Conservation (phyloP, 768 basidiomycete species). For the Suillus weaverae region DNA sequence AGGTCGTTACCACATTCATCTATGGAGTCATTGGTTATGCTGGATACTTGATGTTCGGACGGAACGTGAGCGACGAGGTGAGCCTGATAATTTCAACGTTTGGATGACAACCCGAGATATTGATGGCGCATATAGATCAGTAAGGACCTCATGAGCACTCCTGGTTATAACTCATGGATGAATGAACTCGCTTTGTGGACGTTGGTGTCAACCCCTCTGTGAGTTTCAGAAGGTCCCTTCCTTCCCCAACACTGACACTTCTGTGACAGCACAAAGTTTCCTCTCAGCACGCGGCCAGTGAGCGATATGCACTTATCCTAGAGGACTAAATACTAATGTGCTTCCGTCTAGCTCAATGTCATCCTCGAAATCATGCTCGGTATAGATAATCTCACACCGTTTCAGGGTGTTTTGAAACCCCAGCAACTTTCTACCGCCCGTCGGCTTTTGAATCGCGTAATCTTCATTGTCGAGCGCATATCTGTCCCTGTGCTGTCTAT, state of each 20-base stretch:
- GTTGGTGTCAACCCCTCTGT: constrained; percentile 79
- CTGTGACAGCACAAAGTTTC: constrained; percentile 74
- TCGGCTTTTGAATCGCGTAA: constrained; percentile 34
- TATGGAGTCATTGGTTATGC: constrained; percentile 69
- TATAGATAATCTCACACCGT: constrained; percentile 44
- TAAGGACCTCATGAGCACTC: constrained; percentile 69
- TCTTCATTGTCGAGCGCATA: constrained; percentile 57
- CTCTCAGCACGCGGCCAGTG: constrained; percentile 79
- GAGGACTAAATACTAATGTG: background rate
- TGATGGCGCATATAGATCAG: constrained; percentile 58
- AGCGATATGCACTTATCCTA: constrained; percentile 22
- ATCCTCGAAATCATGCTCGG: constrained; percentile 80
- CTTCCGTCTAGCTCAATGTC: constrained; percentile 59
- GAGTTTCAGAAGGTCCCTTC: constrained; percentile 28
- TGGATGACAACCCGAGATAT: background rate
- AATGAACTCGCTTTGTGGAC: constrained; percentile 83
- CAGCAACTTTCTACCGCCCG: constrained; percentile 16
- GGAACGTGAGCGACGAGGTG: constrained; percentile 78
- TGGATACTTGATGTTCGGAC: constrained; percentile 93
- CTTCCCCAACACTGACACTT: background rate
- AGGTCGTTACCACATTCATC: constrained; percentile 63
- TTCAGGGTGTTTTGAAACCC: constrained; percentile 24
- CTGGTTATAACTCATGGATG: constrained; percentile 68
- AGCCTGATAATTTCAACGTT: constrained; percentile 15
- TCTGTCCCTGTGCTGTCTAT: constrained; percentile 61